Base-by-base conservation (phyloP, 495 filamentous ascomycete genomes). In the Lasiosphaeria miniovina region DNA sequence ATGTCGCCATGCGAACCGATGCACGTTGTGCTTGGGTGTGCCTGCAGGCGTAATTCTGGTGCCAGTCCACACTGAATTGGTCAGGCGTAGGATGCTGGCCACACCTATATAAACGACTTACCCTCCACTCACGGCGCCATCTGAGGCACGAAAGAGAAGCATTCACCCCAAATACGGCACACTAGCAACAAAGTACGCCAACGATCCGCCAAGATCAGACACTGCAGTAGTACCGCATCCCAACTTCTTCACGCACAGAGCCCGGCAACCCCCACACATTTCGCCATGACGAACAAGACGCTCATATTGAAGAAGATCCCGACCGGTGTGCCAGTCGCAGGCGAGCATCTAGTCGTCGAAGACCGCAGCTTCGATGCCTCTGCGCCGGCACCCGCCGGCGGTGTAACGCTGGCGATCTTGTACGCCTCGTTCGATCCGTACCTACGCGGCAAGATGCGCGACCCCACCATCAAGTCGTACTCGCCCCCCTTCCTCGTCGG, bases 401-500 rank as follows among this genome's bases (percentile, higher is more conserved):
- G 93, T 36, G 68, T 96, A 34, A 84, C 86, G 40, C 69, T 87
- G 57, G 84, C 88, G 71, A 88, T 88, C 60, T 82, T 89, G 69
- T 91, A 88, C 70, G 80, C 86, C 71, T 95, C 90, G 59, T 90
- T 88, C 73, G 93, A 97, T 76, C 93, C 93, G 7, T 96, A 96
- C 79, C 86, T 88, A 75, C 88, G 93, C 35, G 90, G 90, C 54
- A 82, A 84, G 54, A 84, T 85, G 82, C 75, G 80, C 8, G 62
- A 70, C 11, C 45, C 77, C 14, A 34, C 55, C 36, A 60, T 69
- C 63, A 83, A 88, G 68, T 90, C 87, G 4, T 93, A 91, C 75
- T 61, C 75, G 10, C 76, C 86, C 3, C 68, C 86, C 15, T 91
- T 80, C 67, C 57, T 57, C 0, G 71, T 90, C 34, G 73, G 78